Evolutionary conservation across 129 eudicot genomes (phyloP), one percentile per base, ranked within the genome.

Genomic region (Apium graveolens): DNA sequence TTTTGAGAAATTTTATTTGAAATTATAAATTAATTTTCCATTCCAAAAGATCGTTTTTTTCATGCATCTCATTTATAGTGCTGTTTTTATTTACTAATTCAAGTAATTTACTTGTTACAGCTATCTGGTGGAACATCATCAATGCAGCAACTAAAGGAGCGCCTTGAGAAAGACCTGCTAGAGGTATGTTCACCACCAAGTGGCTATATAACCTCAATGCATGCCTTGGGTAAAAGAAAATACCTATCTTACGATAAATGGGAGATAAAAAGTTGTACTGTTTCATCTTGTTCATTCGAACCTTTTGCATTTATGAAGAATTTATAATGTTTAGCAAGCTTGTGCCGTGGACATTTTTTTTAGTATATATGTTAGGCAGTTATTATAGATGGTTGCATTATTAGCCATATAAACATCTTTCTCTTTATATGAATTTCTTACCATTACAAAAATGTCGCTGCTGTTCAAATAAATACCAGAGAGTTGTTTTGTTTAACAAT

Each of bases 101-200:
- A 26, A 45, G 26, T 74, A 60, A 49, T 29, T 37, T 20, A 32
- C 69, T 79, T 70, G 70, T 21, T 84, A 57, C 87, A 95, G 97
- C 94, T 95, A 87, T 85, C 96, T 84, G 98, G 98, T 71, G 98
- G 98, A 27, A 91, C 98, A 74, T 87, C 98, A 73, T 91, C 97
- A 42, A 95, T 95, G 97, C 98, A 95, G 71, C 98, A 95, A 48
- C 80, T 95, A 79, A 95, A 95, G 83, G 98, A 95, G 81, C 98
- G 98, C 53, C 94, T 95, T 78, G 98, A 95, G 91, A 95, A 95
- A 85, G 98, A 95, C 82, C 83, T 95, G 84, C 85, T 91, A 62
- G 98, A 95, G 96, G 98, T 95, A 78, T 41, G 18, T 44, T 42
- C 0, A 0, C 51, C 53, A 72, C 76, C 53, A 20, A 41, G 76